phyloP scores from a whole-genome alignment of 2,329 filamentous ascomycete species.

The Magnaporthiopsis rhizophila region DNA sequence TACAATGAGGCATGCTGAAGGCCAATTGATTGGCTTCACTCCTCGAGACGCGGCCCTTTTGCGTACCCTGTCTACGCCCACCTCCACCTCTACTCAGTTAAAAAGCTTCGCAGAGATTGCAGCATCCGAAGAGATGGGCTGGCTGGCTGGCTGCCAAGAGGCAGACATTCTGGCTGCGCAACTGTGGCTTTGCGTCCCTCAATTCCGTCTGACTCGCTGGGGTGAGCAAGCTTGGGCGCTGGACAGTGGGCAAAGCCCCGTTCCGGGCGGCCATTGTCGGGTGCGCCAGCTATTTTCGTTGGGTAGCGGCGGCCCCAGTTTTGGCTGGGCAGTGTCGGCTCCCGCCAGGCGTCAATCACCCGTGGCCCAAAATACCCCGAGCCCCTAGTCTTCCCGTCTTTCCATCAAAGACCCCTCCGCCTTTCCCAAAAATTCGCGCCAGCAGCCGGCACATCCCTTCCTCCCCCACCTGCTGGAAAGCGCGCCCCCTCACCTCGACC shows the following conservation, averaged over 20 bases:
- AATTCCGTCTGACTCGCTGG: conserved; percentile 18
- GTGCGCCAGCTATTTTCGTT: not conserved
- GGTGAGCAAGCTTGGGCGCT: conserved; percentile 15
- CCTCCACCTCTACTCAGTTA: not conserved
- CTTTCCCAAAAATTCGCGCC: conserved; percentile 2
- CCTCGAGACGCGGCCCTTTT: not conserved
- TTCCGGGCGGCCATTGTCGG: not conserved
- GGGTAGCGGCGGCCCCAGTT: not conserved
- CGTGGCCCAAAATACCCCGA: not conserved
- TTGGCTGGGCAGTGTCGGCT: too few relatives aligned
- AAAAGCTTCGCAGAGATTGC: not conserved
- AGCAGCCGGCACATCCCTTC: conserved; percentile 5
- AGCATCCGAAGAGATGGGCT: not conserved
- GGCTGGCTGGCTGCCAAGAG: not conserved
- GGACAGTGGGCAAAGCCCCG: not conserved
- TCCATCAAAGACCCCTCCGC: conserved; percentile 3
- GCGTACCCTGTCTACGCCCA: conserved; percentile 1
- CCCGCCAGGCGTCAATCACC: too few relatives aligned
- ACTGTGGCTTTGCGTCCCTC: too few relatives aligned
- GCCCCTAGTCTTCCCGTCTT: not conserved
- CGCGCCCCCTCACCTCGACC: conserved; percentile 17
- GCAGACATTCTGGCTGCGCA: not conserved
- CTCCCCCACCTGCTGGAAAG: conserved; percentile 12
- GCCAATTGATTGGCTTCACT: not conserved
- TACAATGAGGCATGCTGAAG: too few relatives aligned